These are phyloP conservation scores for Epithemia pelagica DNA, from an alignment of 108 stramenopile genomes.

Conservation along the genomic window DNA sequence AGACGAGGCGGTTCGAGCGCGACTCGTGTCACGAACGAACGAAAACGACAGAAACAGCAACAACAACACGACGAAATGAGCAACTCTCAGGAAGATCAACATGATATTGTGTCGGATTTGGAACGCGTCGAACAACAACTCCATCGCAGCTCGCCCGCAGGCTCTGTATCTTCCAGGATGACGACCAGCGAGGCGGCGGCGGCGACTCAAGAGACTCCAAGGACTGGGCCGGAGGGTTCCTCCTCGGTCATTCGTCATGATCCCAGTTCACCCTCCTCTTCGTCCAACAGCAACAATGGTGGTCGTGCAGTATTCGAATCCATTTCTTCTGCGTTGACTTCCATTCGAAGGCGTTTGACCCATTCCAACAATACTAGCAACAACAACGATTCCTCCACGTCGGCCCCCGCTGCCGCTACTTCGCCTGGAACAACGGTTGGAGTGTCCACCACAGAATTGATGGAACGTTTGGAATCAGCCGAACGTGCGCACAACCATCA, in stretches of 20 bases:
- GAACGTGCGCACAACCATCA: slow-evolving; percentile 51
- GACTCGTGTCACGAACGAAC: neutral
- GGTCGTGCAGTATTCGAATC: slow-evolving; percentile 55
- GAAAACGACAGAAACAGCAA: neutral
- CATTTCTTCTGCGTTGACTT: slow-evolving; percentile 37
- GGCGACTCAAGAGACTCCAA: neutral
- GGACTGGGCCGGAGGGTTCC: neutral
- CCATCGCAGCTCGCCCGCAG: neutral
- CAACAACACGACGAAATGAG: neutral
- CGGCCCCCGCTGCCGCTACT: neutral
- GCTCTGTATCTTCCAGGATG: too few species aligned
- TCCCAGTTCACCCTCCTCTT: neutral
- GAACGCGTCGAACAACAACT: slow-evolving; percentile 1
- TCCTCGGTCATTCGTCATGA: neutral
- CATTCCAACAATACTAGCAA: neutral
- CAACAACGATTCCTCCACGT: slow-evolving; percentile 7
- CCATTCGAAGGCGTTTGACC: slow-evolving; percentile 30
- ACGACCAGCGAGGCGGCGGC: neutral
- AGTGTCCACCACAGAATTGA: slow-evolving; percentile 16
- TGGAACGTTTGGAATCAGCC: slow-evolving; percentile 41
- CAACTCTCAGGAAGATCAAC: too few species aligned
- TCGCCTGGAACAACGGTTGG: neutral
- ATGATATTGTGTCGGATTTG: neutral
- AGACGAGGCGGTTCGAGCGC: too few species aligned
- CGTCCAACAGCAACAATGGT: neutral